Percentiles rank a stretch among this genome's conserved stretches.
Conservation (phyloP, 2,329 filamentous ascomycete genomes). For the Botrytis galanthina region DNA sequence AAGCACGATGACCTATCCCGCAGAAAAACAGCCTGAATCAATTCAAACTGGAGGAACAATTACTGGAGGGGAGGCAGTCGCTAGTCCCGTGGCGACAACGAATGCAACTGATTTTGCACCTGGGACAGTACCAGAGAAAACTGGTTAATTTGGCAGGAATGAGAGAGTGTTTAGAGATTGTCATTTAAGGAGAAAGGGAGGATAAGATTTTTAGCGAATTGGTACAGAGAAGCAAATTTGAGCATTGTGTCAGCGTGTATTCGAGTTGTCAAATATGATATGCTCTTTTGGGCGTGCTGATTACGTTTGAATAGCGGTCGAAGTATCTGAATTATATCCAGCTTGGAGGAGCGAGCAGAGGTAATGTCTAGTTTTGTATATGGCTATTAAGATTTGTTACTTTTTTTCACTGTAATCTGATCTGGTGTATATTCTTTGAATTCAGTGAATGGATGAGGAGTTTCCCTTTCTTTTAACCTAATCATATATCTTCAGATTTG, state of each 20-base stretch:
- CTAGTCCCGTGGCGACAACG: conserved; percentile 27
- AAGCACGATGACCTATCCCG: conserved; percentile 21
- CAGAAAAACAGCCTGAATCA: conserved; percentile 25
- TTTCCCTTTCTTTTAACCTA: neutral
- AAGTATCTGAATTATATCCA: neutral
- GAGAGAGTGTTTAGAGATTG: neutral
- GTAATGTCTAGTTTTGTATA: conserved; percentile 12
- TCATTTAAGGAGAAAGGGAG: neutral
- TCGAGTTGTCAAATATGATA: neutral
- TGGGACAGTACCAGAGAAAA: neutral
- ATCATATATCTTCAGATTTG: neutral
- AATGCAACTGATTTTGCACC: conserved; percentile 8
- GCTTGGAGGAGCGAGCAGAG: neutral
- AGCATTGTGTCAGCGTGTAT: neutral
- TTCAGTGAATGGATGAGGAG: neutral
- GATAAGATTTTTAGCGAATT: neutral
- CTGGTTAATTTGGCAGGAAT: neutral
- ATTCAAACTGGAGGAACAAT: conserved; percentile 32
- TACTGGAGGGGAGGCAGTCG: conserved; percentile 29
- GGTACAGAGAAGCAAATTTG: neutral
- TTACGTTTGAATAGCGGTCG: neutral
- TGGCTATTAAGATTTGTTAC: neutral
- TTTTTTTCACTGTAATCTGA: neutral
- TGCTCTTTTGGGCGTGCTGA: neutral
- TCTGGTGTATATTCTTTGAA: neutral